Percentiles rank a stretch among this genome's conserved stretches.
Conservation (phyloP, 2,329 filamentous ascomycete species). For the Trichoderma guizhouense region DNA sequence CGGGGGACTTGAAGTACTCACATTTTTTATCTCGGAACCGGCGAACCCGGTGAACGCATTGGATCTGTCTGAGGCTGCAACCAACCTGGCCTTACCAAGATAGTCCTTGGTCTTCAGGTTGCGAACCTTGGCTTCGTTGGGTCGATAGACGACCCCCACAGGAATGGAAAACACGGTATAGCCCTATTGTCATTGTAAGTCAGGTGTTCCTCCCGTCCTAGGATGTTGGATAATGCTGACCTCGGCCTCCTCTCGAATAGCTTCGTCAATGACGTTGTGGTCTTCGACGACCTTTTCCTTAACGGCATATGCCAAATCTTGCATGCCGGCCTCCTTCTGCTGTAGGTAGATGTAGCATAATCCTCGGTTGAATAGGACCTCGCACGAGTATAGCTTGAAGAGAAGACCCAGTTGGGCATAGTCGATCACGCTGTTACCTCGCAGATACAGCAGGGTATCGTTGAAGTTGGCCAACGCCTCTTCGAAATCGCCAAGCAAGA, state of each 20-base stretch:
- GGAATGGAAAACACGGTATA: slow-evolving; percentile 99
- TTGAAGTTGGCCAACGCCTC: slow-evolving; percentile 98
- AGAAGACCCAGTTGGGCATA: slow-evolving; percentile 93
- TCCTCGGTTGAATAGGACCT: slow-evolving; percentile 95
- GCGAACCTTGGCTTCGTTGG: slow-evolving; percentile 96
- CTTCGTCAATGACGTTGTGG: slow-evolving; percentile 97
- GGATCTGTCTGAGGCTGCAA: slow-evolving; percentile 77
- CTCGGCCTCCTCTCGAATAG: slow-evolving; percentile 88
- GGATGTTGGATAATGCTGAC: slow-evolving; percentile 45
- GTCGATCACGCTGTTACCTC: slow-evolving; percentile 96
- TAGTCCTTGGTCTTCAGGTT: slow-evolving; percentile 98
- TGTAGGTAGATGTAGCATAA: slow-evolving; percentile 97
- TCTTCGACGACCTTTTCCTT: slow-evolving; percentile 96
- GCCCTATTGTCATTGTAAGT: slow-evolving; percentile 54
- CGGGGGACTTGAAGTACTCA: slow-evolving; percentile 33
- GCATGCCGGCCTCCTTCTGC: slow-evolving; percentile 84
- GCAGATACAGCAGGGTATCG: slow-evolving; percentile 88
- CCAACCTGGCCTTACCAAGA: slow-evolving; percentile 88
- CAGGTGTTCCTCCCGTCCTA: not conserved
- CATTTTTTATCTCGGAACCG: slow-evolving; percentile 74
- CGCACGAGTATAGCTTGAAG: slow-evolving; percentile 96
- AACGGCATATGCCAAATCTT: slow-evolving; percentile 84
- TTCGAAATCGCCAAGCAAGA: slow-evolving; percentile 93
- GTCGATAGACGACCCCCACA: slow-evolving; percentile 89
- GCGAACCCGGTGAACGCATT: slow-evolving; percentile 82